Conservation (phyloP, 1,139 yeast genomes). For the Pichia sp. region DNA sequence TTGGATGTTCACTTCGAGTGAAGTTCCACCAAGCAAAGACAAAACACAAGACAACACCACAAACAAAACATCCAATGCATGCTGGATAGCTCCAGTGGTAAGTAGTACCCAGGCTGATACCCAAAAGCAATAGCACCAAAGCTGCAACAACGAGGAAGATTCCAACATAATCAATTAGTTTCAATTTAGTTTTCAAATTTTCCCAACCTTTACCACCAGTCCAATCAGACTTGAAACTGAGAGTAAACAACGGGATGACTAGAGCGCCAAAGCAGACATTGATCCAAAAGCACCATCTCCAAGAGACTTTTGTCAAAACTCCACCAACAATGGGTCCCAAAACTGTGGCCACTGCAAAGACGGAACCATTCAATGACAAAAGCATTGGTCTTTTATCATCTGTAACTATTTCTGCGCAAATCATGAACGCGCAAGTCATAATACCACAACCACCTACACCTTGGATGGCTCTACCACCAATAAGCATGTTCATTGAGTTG, state of each 20-base stretch:
- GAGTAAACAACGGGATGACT: conserved; percentile 38
- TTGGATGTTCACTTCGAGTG: not conserved
- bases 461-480: conserved; percentile 64
- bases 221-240: conserved; percentile 43
- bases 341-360: conserved; percentile 37
- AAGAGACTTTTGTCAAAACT: conserved; percentile 47
- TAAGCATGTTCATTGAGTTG: conserved; percentile 51
- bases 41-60: not conserved
- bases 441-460: conserved; percentile 76
- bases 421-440: conserved; percentile 50
- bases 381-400: conserved; percentile 26
- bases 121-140: conserved; percentile 39
- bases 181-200: conserved; percentile 32
- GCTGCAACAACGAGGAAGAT: conserved; percentile 36
- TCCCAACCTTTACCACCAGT: not conserved
- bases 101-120: conserved; percentile 39
- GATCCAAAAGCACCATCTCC: conserved; percentile 79
- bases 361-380: conserved; percentile 25
- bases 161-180: conserved; percentile 42
- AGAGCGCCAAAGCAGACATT: conserved; percentile 63
- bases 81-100: not conserved
- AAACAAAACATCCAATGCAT: not conserved
- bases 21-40: not conserved
- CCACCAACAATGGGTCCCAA: conserved; percentile 68
- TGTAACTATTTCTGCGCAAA: conserved; percentile 55